Percentiles rank a stretch among this genome's conserved stretches.
phyloP scores from a whole-genome alignment of 768 basidiomycete species.

The Psilocybe cyanescens region DNA sequence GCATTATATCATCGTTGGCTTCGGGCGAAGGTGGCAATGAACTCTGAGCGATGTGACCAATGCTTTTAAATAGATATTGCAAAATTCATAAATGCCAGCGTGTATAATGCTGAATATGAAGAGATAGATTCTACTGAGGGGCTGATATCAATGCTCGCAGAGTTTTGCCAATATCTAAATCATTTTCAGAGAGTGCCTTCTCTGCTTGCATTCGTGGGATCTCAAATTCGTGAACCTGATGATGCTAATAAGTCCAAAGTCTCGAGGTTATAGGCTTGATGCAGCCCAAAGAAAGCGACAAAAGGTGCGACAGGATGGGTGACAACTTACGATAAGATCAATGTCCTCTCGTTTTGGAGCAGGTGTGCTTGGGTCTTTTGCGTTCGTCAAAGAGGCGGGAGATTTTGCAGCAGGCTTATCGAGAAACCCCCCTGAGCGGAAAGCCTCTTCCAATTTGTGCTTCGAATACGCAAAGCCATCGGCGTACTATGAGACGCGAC shows the following conservation, averaged over 20 bases:
- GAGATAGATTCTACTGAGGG: conserved; percentile 2
- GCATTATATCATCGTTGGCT: not conserved
- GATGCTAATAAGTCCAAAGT: not conserved
- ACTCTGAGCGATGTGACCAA: not conserved
- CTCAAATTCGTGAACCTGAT: conserved; percentile 67
- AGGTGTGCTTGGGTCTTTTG: conserved; percentile 41
- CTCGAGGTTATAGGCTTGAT: not conserved
- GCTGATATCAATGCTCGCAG: conserved; percentile 43
- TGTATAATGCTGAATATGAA: not conserved
- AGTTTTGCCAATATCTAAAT: conserved; percentile 56
- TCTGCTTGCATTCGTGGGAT: conserved; percentile 62
- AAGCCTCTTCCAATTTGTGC: conserved; percentile 67
- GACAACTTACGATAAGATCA: conserved; percentile 58
- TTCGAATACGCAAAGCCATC: conserved; percentile 75
- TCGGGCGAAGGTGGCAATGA: not conserved
- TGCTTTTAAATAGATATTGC: not conserved
- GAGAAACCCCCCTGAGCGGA: conserved; percentile 55
- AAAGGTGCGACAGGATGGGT: not conserved
- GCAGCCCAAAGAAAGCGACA: not conserved
- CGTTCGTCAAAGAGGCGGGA: conserved; percentile 10
- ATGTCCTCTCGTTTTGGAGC: conserved; percentile 62
- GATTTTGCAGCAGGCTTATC: conserved; percentile 58
- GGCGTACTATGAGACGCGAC: conserved; percentile 44
- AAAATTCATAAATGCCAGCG: not conserved
- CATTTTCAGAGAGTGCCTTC: conserved; percentile 54